Base-by-base conservation (phyloP, 139 green algal species). In the Ettlia oleoabundans region DNA sequence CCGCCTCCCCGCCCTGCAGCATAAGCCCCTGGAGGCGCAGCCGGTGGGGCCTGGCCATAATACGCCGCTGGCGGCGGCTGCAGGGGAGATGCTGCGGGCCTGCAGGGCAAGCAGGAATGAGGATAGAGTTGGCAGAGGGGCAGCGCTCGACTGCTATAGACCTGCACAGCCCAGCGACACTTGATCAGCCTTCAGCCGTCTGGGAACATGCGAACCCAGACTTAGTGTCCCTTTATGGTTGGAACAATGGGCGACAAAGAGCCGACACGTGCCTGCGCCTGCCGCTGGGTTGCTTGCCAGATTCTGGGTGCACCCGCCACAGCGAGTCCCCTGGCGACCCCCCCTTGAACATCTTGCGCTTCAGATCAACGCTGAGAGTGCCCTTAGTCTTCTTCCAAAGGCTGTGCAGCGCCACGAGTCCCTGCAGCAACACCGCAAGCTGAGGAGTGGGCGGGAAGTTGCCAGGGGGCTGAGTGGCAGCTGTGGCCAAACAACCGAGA, bases 351-450 rank as follows among this genome's bases (percentile, higher is more conserved):
- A 80, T 35, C 73, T 80, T 52, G 35, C 73, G 83, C n/a, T 70
- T 84, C 18, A 87, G 38, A 51, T 87, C 83, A 0, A 87, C 8
- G 40, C 58, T 84, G 10, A 87, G 64, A 2, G 76, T 68, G n/a
- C 83, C 83, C 13, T 30, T 74, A 4, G 83, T 87, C 10, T 41
- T 28, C 2, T 68, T 75, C 65, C 51, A 76, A 26, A 87, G 64
- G 63, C 84, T 76, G 58, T 75, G 35, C 9, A 83, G 47, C 1
- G 52, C 33, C 24, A 86, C 41, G 8, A 82, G n/a, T 19, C 81
- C 65, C 81, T 82, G 71, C 68, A 62, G 8, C 24, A 62, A 21
- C 51, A 37, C 10, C 1, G 69, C 3, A 13, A 62, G 41, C 38
- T 33, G 42, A n/a, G 26, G 13, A 9, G 6, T 13, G 41, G 28